Conservation (phyloP, 192 early-diverging fungal species). For the Umbelopsis ramanniana region DNA sequence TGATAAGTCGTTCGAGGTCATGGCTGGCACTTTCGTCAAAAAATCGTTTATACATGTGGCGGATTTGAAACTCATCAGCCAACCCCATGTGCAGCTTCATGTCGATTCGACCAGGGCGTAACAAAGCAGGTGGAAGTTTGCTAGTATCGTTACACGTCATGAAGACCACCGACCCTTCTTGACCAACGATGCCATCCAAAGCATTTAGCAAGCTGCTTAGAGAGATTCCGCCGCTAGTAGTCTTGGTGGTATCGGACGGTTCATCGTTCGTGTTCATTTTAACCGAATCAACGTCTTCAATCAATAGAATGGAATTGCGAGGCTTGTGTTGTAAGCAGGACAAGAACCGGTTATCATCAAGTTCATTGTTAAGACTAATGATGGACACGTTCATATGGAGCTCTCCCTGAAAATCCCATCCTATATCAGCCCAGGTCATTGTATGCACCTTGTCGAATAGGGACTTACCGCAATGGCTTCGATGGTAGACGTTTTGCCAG, state of each 20-base stretch:
- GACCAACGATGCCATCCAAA: constrained; percentile 55
- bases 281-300: constrained; percentile 53
- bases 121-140: constrained; percentile 51
- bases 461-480: constrained; percentile 51
- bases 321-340: constrained; percentile 47
- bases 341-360: constrained; percentile 49
- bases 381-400: constrained; percentile 55
- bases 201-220: constrained; percentile 55
- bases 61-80: constrained; percentile 48
- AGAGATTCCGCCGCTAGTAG: constrained; percentile 28
- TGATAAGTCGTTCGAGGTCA: neutral
- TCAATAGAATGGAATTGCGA: constrained; percentile 55
- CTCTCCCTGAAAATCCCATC: constrained; percentile 29
- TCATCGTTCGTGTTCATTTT: neutral
- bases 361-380: constrained; percentile 47
- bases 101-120: constrained; percentile 60
- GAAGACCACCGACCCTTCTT: constrained; percentile 55
- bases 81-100: constrained; percentile 55
- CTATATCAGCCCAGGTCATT: neutral
- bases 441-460: neutral
- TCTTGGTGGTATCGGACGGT: constrained; percentile 28
- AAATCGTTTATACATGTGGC: constrained; percentile 42
- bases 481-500: constrained; percentile 58
- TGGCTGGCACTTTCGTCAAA: constrained; percentile 6
- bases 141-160: constrained; percentile 55